Conservation (phyloP, 345 rosid genomes). For the Heritiera fomes region DNA sequence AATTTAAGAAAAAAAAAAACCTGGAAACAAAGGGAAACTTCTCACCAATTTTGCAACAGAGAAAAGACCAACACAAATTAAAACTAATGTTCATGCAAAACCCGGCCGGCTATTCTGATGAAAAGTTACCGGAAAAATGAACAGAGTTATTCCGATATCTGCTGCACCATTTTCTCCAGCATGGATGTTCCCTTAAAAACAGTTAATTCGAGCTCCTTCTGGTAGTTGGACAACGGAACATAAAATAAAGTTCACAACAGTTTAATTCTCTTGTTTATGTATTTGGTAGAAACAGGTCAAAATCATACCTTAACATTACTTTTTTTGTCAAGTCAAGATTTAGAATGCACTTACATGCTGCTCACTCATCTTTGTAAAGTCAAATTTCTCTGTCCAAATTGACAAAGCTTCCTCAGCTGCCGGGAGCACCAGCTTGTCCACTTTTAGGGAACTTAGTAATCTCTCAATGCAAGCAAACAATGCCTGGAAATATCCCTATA, state of each 20-base stretch:
- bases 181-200: slow-evolving; percentile 83
- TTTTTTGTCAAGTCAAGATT: neutral
- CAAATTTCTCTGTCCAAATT: slow-evolving; percentile 90
- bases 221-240: slow-evolving; percentile 61
- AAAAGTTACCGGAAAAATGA: neutral
- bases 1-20: neutral
- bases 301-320: neutral
- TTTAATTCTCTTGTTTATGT: neutral
- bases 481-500: slow-evolving; percentile 91
- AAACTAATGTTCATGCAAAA: neutral
- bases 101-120: neutral
- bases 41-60: neutral
- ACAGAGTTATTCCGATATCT: slow-evolving; percentile 24
- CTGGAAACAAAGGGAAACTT: slow-evolving; percentile 7
- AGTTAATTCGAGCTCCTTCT: slow-evolving; percentile 69
- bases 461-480: slow-evolving; percentile 81
- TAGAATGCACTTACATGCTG: slow-evolving; percentile 56
- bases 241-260: neutral
- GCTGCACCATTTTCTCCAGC: slow-evolving; percentile 77
- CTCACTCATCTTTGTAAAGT: slow-evolving; percentile 73
- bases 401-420: slow-evolving; percentile 97
- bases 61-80: neutral
- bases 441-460: slow-evolving; percentile 66
- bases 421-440: slow-evolving; percentile 86
- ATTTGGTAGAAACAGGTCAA: neutral